phyloP scores from a whole-genome alignment of 805 yeast species.

The Candida ponderosae region DNA sequence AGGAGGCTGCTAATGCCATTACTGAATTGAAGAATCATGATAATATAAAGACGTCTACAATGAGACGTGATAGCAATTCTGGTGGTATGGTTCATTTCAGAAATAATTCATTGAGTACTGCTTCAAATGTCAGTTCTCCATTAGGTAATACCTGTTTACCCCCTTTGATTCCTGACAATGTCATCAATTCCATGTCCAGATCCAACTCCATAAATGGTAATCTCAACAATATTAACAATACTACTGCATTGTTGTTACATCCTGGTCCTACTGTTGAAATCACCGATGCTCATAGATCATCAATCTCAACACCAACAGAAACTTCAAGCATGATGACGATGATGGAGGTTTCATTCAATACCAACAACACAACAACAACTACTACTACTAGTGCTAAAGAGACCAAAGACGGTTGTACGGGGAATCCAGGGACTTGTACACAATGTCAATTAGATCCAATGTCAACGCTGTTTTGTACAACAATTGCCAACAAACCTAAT shows the following conservation, averaged over 20 bases:
- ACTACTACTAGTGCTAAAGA: slow-evolving; percentile 9
- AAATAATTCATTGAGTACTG: not conserved
- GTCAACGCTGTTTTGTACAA: slow-evolving; percentile 83
- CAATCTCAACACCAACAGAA: slow-evolving; percentile 16
- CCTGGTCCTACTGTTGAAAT: slow-evolving; percentile 58
- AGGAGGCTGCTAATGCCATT: slow-evolving; percentile 29
- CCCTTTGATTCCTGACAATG: slow-evolving; percentile 12
- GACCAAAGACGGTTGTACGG: slow-evolving; percentile 52
- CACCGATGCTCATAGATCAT: slow-evolving; percentile 22
- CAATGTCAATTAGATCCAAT: slow-evolving; percentile 84
- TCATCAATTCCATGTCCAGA: slow-evolving; percentile 17
- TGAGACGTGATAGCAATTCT: slow-evolving; percentile 10
- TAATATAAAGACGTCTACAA: too few relatives aligned
- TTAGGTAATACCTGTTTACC: slow-evolving; percentile 2
- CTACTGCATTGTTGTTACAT: slow-evolving; percentile 43
- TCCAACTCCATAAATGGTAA: slow-evolving; percentile 11
- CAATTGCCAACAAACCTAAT: slow-evolving; percentile 51
- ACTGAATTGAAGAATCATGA: slow-evolving; percentile 18
- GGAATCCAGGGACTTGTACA: slow-evolving; percentile 80
- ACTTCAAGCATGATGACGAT: slow-evolving; percentile 5
- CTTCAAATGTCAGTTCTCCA: slow-evolving; percentile 26
- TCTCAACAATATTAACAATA: slow-evolving; percentile 24
- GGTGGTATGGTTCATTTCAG: too few relatives aligned
- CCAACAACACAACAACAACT: slow-evolving; percentile 3
- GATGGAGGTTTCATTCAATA: too few relatives aligned